Conservation (phyloP, 2,329 filamentous ascomycete genomes). For the Colletotrichum tabaci region DNA sequence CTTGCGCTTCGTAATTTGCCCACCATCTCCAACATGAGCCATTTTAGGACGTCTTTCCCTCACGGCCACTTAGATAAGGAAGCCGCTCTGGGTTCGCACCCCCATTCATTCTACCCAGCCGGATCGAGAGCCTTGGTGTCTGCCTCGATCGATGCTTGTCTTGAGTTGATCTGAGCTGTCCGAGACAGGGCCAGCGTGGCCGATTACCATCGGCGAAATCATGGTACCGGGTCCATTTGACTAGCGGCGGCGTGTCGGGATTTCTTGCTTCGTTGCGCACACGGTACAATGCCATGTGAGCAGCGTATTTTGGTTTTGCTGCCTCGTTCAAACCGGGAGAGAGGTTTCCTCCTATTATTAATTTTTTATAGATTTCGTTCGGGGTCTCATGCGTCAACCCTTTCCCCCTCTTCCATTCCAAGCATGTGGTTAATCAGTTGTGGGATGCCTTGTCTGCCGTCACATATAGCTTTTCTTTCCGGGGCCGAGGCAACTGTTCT, state of each 20-base stretch:
- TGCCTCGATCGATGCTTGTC: constrained; percentile 12
- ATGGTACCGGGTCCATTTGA: not conserved
- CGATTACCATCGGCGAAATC: not conserved
- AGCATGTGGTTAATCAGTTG: constrained; percentile 14
- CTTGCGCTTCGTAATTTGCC: not conserved
- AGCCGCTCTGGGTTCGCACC: not conserved
- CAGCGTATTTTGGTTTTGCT: not conserved
- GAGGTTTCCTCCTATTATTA: not conserved
- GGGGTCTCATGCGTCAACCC: not conserved
- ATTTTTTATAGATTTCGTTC: not conserved
- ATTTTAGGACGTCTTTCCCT: constrained; percentile 5
- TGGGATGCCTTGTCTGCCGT: constrained; percentile 27
- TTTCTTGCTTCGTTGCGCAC: not conserved
- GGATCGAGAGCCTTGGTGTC: constrained; percentile 10
- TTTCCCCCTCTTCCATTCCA: not conserved
- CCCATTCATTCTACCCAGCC: constrained; percentile 3
- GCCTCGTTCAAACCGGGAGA: not conserved
- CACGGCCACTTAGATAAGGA: not conserved
- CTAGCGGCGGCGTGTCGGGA: constrained; percentile 5
- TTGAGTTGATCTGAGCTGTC: constrained; percentile 33
- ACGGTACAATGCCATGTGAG: constrained; percentile 22
- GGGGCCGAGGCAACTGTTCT: constrained; percentile 29
- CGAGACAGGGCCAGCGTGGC: constrained; percentile 20
- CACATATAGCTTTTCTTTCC: constrained; percentile 26
- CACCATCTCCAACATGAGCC: constrained; percentile 23